Evolutionary conservation across 148 eudicot species (phyloP).

Genomic region (Fallopia convolvulus): DNA sequence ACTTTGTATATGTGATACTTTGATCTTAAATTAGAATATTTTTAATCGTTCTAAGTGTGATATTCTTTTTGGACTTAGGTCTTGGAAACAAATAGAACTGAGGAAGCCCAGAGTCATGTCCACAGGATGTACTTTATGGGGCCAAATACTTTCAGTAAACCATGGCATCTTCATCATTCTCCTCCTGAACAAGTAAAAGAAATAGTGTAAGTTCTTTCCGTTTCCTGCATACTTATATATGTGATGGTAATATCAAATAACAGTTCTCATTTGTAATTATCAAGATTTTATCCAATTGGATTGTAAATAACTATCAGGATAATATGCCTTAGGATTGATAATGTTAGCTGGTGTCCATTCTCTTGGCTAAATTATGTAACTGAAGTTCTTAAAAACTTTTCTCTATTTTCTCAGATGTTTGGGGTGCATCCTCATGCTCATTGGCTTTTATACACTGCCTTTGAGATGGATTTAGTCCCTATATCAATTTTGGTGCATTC

Average conservation of each 20-base stretch:
- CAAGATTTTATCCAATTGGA: background rate
- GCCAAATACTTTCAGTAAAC: slow-evolving; percentile 85
- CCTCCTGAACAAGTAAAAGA: slow-evolving; percentile 92
- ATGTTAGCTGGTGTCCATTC: background rate
- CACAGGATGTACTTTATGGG: slow-evolving; percentile 92
- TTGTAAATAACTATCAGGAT: background rate
- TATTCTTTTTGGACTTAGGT: slow-evolving; percentile 43
- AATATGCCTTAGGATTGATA: background rate
- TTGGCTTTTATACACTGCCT: too few species aligned
- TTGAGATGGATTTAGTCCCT: too few species aligned
- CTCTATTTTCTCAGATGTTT: background rate
- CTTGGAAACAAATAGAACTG: slow-evolving; percentile 80
- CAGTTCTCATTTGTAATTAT: background rate
- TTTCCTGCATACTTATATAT: background rate
- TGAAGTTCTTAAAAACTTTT: background rate
- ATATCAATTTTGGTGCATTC: too few species aligned
- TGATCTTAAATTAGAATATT: slow-evolving; percentile 1
- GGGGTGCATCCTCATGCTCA: too few species aligned
- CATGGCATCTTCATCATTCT: slow-evolving; percentile 94
- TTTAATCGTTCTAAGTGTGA: slow-evolving; percentile 9
- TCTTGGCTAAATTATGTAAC: background rate
- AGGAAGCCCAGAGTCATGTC: slow-evolving; percentile 85
- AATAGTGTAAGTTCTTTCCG: slow-evolving; percentile 60
- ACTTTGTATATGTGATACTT: background rate
- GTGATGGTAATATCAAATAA: background rate